A percentile compares a stretch with the other conserved stretches of the same genome.
Conservation (phyloP, 2,329 filamentous ascomycete species). For the Ceratocystis huliohia region DNA sequence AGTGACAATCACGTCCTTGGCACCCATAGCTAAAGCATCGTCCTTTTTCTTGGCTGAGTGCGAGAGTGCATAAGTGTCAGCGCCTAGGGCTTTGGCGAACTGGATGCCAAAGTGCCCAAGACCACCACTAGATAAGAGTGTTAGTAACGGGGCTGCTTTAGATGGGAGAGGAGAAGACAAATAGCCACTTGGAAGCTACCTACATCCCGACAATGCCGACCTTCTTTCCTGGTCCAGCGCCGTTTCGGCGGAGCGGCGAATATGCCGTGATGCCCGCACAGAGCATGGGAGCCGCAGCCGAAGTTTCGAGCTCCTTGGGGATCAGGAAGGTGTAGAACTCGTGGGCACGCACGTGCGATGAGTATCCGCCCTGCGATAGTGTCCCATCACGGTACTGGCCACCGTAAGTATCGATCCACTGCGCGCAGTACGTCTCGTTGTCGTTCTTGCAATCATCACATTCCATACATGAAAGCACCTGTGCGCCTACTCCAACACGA, state of each 20-base stretch:
- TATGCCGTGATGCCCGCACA: constrained; percentile 72
- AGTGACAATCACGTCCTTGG: constrained; percentile 44
- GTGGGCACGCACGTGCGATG: constrained; percentile 56
- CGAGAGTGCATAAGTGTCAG: constrained; percentile 43
- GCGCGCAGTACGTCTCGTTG: constrained; percentile 56
- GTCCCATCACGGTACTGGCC: constrained; percentile 47
- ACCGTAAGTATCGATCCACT: constrained; percentile 49
- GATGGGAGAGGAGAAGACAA: background rate
- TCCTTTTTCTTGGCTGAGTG: constrained; percentile 42
- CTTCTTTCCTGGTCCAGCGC: constrained; percentile 60
- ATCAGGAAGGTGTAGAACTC: constrained; percentile 65
- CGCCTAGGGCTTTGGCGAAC: constrained; percentile 52
- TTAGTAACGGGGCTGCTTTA: background rate
- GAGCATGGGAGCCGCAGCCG: constrained; percentile 61
- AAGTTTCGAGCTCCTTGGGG: constrained; percentile 51
- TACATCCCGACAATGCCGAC: constrained; percentile 54
- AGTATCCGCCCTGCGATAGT: constrained; percentile 48
- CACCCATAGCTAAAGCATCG: constrained; percentile 42
- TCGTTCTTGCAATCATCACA: constrained; percentile 53
- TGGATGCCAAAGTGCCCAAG: constrained; percentile 56
- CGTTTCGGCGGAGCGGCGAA: constrained; percentile 60
- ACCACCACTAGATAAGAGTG: constrained; percentile 35
- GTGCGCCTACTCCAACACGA: constrained; percentile 56
- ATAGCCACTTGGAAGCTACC: background rate
- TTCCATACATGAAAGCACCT: constrained; percentile 50